These are phyloP conservation scores for Curvularia lunata DNA, from an alignment of 2,329 filamentous ascomycete genomes.

Conservation along the genomic window DNA sequence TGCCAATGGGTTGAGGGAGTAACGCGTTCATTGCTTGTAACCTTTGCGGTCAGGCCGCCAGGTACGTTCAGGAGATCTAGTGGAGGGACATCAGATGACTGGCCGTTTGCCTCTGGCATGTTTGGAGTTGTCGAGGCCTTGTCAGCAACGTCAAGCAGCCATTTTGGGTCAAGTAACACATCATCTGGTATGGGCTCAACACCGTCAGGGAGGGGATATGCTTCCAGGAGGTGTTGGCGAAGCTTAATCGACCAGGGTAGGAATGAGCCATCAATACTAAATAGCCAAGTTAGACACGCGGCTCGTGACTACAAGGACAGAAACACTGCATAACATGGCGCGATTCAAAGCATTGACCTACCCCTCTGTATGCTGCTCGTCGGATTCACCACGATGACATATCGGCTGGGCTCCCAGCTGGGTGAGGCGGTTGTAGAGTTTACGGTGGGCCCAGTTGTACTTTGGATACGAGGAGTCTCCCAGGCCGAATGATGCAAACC, in stretches of 20 bases:
- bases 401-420: conserved; percentile 83
- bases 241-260: conserved; percentile 77
- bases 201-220: conserved; percentile 72
- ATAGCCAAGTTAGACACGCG: conserved; percentile 7
- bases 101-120: conserved; percentile 6
- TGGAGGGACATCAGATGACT: conserved; percentile 40
- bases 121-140: conserved; percentile 11
- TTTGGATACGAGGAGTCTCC: conserved; percentile 95
- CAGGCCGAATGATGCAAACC: conserved; percentile 86
- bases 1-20: conserved; percentile 86
- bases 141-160: conserved; percentile 58
- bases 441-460: conserved; percentile 93
- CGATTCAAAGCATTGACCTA: conserved; percentile 52
- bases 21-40: conserved; percentile 72
- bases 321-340: background rate
- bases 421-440: conserved; percentile 80
- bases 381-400: conserved; percentile 81
- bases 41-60: conserved; percentile 60
- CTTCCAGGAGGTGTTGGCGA: conserved; percentile 67
- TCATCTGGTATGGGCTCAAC: conserved; percentile 74
- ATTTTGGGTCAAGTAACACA: conserved; percentile 77
- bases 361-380: conserved; percentile 94
- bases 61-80: conserved; percentile 64
- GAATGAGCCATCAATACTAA: conserved; percentile 80
- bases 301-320: conserved; percentile 31